Conservation (phyloP, 495 filamentous ascomycete genomes). For the Talaromyces nanjingensis region DNA sequence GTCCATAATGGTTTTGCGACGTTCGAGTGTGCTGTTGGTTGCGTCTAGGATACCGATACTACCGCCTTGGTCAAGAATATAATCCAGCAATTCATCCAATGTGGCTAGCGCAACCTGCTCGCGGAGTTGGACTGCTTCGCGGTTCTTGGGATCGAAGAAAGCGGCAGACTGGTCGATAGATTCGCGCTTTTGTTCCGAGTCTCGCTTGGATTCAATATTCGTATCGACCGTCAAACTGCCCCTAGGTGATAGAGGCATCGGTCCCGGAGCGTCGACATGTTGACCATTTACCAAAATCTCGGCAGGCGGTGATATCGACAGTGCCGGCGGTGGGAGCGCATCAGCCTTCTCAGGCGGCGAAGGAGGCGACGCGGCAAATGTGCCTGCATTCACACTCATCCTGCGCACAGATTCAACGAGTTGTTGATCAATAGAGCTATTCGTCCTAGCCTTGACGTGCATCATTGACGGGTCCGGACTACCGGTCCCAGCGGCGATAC, state of each 20-base stretch:
- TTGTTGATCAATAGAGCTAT: conserved; percentile 31
- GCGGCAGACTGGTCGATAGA: conserved; percentile 77
- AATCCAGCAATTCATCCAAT: conserved; percentile 84
- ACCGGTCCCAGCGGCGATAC: conserved; percentile 60
- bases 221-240: background rate
- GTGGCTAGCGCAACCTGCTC: conserved; percentile 91
- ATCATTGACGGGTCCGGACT: conserved; percentile 32
- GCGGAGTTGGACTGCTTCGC: conserved; percentile 69
- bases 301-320: conserved; percentile 21
- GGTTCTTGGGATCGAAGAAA: conserved; percentile 92
- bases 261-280: conserved; percentile 17
- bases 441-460: conserved; percentile 17
- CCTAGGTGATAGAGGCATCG: background rate
- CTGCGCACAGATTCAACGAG: conserved; percentile 37
- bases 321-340: conserved; percentile 29
- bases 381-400: conserved; percentile 35
- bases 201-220: background rate
- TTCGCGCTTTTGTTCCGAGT: background rate
- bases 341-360: conserved; percentile 21
- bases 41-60: conserved; percentile 98
- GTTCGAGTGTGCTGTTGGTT: conserved; percentile 87
- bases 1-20: conserved; percentile 75
- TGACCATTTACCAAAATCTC: conserved; percentile 46
- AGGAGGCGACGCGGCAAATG: conserved; percentile 13
- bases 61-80: conserved; percentile 71